Percentiles rank a stretch among this genome's conserved stretches.
phyloP scores from a whole-genome alignment of 805 yeast species.

The Cyberlindnera galapagoensis region DNA sequence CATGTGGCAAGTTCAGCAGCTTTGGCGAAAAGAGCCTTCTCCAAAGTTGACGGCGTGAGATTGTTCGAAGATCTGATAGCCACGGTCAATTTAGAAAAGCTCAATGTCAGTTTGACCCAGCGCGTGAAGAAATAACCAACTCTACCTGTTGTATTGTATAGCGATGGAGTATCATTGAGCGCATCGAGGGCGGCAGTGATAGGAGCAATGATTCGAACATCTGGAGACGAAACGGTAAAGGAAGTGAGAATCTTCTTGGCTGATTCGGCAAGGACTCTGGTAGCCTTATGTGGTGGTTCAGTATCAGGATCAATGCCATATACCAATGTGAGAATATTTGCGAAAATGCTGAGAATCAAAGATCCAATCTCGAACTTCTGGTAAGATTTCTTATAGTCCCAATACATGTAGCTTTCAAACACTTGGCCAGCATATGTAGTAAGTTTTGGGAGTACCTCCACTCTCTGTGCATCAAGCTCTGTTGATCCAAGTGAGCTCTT shows the following conservation, averaged over 20 bases:
- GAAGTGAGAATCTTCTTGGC: slow-evolving; percentile 44
- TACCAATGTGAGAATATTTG: slow-evolving; percentile 43
- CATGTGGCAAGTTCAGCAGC: slow-evolving; percentile 52
- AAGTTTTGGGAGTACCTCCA: slow-evolving; percentile 49
- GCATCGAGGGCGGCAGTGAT: slow-evolving; percentile 44
- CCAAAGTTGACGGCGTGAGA: slow-evolving; percentile 56
- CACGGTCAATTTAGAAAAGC: slow-evolving; percentile 51
- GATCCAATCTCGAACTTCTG: slow-evolving; percentile 61
- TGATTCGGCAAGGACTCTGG: slow-evolving; percentile 44
- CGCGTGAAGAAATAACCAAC: slow-evolving; percentile 40
- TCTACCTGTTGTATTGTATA: slow-evolving; percentile 35
- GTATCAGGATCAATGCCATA: slow-evolving; percentile 45
- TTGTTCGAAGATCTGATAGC: slow-evolving; percentile 47
- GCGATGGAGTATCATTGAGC: slow-evolving; percentile 30
- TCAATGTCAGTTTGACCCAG: slow-evolving; percentile 46
- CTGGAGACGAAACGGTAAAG: slow-evolving; percentile 49
- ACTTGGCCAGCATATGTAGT: slow-evolving; percentile 53
- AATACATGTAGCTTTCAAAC: slow-evolving; percentile 66
- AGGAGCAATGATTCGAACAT: slow-evolving; percentile 48
- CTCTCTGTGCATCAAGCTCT: slow-evolving; percentile 33
- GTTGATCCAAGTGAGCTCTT: slow-evolving; percentile 39
- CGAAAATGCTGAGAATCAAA: slow-evolving; percentile 46
- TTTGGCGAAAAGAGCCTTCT: slow-evolving; percentile 47
- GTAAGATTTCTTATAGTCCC: slow-evolving; percentile 52
- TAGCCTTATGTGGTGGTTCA: slow-evolving; percentile 34